Base-by-base conservation (phyloP, 805 yeast genomes). In the Metschnikowia borealis region DNA sequence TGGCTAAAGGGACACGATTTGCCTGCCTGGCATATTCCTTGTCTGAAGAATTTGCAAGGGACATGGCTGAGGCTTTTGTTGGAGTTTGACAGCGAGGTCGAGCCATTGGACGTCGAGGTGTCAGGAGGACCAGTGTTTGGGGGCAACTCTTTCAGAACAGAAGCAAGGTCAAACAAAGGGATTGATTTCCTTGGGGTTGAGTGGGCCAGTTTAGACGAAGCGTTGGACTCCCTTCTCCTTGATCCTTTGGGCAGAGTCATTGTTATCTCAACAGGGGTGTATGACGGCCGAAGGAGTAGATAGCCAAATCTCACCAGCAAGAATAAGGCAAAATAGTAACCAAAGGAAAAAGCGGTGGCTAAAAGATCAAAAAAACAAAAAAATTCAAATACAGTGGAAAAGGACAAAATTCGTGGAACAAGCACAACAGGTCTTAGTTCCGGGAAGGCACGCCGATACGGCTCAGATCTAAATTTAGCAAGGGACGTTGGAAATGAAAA, bases 1-100 rank as follows among this genome's bases (percentile, higher is more conserved):
- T 92, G 99, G 33, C 94, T 84, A 64, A 92, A 92, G 1, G 97
- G 97, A 66, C 99, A 92, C 0, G 92, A 76, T 46, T 73, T 75
- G 11, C 98, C 98, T 1, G 98, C 98, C 67, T 91, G 97, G 67
- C 99, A 92, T 15, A 87, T 82, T 0, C 98, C 97, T 66, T 91
- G 97, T 51, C 81, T 77, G 67, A 77, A 92, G 73, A 92, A 92
- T 71, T 92, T 92, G 68, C 99, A 92, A 2, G 99, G 99, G 31
- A 92, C 98, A 67, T 92, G 99, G 43, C 95, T 84, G 42, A 89
- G 78, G 62, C 87, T 89, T 72, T 70, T 68, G 44, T 37, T 50
- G 56, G 53, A 17, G 39, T 36, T 53, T 4, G 51, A 21, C 42
- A 35, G 43, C 8, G 33, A 29, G 10, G 50, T 46, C 2, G 47